These are phyloP conservation scores for Aegilops tauschii DNA, from an alignment of 176 grass and related monocot genomes.

Conservation along the genomic window DNA sequence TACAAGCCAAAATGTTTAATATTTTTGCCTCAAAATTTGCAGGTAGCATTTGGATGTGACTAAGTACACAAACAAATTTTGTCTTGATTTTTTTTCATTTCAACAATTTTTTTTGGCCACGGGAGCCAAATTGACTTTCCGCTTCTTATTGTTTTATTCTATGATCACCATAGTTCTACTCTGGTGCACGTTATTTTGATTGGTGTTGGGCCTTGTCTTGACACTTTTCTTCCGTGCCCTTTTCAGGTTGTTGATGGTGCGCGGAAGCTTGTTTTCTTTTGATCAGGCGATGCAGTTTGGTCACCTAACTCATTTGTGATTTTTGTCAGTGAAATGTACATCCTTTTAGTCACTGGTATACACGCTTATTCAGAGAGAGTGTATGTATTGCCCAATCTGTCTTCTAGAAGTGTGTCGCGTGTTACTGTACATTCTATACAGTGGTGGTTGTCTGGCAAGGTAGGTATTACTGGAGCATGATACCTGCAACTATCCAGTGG, in stretches of 20 bases:
- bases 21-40: too few relatives aligned
- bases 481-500: background rate
- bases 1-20: too few relatives aligned
- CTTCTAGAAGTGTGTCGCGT: background rate
- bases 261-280: background rate
- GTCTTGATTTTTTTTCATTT: too few relatives aligned
- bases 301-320: slow-evolving; percentile 11
- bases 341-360: slow-evolving; percentile 6
- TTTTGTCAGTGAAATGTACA: slow-evolving; percentile 17
- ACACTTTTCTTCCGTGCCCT: background rate
- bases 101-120: too few relatives aligned
- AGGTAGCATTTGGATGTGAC: too few relatives aligned
- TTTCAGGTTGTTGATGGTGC: slow-evolving; percentile 14
- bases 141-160: background rate
- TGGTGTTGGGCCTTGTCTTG: slow-evolving; percentile 6
- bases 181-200: background rate
- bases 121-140: too few relatives aligned
- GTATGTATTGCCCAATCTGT: background rate
- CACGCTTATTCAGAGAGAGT: background rate
- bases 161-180: background rate
- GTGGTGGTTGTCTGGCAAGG: background rate
- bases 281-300: background rate
- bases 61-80: too few relatives aligned
- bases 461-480: background rate
- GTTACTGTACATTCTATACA: slow-evolving; percentile 6